Percentiles rank a stretch among this genome's conserved stretches.
phyloP scores from a whole-genome alignment of 176 grass and related monocot genomes.

The Paspalum vaginatum region DNA sequence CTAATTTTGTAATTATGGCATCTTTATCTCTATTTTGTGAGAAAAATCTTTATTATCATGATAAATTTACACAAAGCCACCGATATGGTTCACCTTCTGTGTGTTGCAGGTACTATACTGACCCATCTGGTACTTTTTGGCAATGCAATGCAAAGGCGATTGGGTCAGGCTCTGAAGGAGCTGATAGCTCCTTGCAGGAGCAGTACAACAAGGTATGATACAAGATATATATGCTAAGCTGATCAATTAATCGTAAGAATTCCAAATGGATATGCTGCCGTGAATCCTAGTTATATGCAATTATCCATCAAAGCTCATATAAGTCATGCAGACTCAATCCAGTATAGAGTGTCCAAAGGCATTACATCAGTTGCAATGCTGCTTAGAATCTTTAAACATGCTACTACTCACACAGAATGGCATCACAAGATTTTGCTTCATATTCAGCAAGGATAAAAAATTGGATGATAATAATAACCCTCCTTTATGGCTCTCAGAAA shows the following conservation, averaged over 20 bases:
- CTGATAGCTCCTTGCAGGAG: constrained; percentile 96
- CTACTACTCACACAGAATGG: background rate
- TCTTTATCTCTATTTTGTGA: constrained; percentile 29
- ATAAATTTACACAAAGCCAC: background rate
- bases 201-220: constrained; percentile 82
- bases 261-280: background rate
- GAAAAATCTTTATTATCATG: background rate
- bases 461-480: background rate
- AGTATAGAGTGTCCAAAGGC: background rate
- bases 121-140: constrained; percentile 97
- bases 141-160: constrained; percentile 96
- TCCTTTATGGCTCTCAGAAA: background rate
- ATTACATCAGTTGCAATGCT: background rate
- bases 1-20: background rate
- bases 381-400: constrained; percentile 7
- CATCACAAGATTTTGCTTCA: background rate
- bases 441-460: background rate
- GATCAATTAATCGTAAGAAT: background rate
- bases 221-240: background rate
- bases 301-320: background rate
- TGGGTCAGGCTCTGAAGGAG: constrained; percentile 96
- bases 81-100: constrained; percentile 4
- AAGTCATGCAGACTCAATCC: background rate
- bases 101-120: constrained; percentile 78
- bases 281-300: background rate